Conservation (phyloP, 1,284 basidiomycete genomes). For the Kalmanozyma brasiliensis region DNA sequence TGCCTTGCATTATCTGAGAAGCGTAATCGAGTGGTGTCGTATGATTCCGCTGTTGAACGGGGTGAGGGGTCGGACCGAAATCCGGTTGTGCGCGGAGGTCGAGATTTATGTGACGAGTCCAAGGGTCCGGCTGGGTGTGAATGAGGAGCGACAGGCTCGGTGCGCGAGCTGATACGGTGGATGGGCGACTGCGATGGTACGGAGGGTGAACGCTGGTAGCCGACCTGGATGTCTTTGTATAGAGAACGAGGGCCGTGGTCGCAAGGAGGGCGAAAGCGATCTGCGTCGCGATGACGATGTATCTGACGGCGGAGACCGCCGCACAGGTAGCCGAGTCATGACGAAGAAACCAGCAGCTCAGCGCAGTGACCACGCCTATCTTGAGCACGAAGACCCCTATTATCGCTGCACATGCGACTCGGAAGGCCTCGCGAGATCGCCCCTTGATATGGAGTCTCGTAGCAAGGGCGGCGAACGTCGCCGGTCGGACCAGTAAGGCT, state of each 20-base stretch:
- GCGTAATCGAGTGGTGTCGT: constrained; percentile 8
- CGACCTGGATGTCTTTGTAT: not conserved
- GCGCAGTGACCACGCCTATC: no score
- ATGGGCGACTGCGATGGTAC: constrained; percentile 1
- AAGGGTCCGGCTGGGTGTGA: constrained; percentile 24
- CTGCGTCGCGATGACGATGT: constrained; percentile 4
- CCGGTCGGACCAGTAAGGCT: constrained; percentile 1
- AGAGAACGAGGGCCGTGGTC: not conserved
- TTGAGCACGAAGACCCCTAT: no score
- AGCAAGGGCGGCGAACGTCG: not conserved
- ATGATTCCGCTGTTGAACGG: no score
- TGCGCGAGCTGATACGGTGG: constrained; percentile 5
- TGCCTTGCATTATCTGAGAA: not conserved
- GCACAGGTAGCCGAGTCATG: not conserved
- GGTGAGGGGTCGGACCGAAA: not conserved
- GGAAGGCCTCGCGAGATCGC: no score
- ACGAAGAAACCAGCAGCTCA: not conserved
- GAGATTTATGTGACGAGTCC: constrained; percentile 21
- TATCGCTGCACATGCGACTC: no score
- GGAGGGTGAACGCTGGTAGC: no score
- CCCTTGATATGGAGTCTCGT: no score
- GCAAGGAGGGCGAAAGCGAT: constrained; percentile 4
- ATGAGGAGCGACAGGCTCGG: constrained; percentile 29
- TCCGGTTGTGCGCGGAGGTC: constrained; percentile 5
- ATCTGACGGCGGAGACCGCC: constrained; percentile 1